Percentiles rank a stretch among this genome's conserved stretches.
These are phyloP conservation scores for Diplodia corticola DNA, from an alignment of 2,329 filamentous ascomycete species.

Conservation along the genomic window DNA sequence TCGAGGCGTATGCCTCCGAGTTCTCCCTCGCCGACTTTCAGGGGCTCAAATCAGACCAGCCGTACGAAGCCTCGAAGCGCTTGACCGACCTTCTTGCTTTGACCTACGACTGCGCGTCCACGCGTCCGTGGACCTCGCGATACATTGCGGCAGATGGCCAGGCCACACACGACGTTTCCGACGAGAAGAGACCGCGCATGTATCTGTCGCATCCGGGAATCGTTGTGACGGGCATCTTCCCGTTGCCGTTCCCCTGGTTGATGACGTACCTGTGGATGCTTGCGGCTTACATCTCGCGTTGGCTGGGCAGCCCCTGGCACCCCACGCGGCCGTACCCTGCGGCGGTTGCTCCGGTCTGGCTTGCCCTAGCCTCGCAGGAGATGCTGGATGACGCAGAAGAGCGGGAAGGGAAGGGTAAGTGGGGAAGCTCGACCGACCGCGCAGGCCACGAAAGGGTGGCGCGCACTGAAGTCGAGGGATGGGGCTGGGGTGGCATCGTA, in stretches of 20 bases:
- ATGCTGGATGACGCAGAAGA: slow-evolving; percentile 58
- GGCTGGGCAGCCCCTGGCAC: slow-evolving; percentile 88
- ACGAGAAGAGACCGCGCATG: slow-evolving; percentile 55
- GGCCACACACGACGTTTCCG: slow-evolving; percentile 26
- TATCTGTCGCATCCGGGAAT: slow-evolving; percentile 87
- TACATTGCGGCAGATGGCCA: slow-evolving; percentile 52
- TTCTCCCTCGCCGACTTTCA: slow-evolving; percentile 75
- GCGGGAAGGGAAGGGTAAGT: slow-evolving; percentile 66
- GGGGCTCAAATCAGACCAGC: slow-evolving; percentile 59
- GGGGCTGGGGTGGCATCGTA: slow-evolving; percentile 66
- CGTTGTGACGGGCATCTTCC: slow-evolving; percentile 77
- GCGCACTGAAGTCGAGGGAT: slow-evolving; percentile 81
- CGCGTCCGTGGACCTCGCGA: slow-evolving; percentile 55
- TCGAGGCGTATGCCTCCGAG: slow-evolving; percentile 64
- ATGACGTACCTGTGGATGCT: slow-evolving; percentile 67
- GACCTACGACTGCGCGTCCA: slow-evolving; percentile 67
- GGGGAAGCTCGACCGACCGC: slow-evolving; percentile 73
- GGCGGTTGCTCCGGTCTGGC: slow-evolving; percentile 74
- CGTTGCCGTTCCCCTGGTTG: slow-evolving; percentile 68
- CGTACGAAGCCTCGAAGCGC: slow-evolving; percentile 87
- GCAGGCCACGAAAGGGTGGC: slow-evolving; percentile 62
- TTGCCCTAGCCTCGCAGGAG: slow-evolving; percentile 67
- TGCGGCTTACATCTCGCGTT: slow-evolving; percentile 66
- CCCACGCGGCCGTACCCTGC: slow-evolving; percentile 72
- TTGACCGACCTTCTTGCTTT: slow-evolving; percentile 82